Conservation (phyloP, 345 rosid species). For the Salix dunnii region DNA sequence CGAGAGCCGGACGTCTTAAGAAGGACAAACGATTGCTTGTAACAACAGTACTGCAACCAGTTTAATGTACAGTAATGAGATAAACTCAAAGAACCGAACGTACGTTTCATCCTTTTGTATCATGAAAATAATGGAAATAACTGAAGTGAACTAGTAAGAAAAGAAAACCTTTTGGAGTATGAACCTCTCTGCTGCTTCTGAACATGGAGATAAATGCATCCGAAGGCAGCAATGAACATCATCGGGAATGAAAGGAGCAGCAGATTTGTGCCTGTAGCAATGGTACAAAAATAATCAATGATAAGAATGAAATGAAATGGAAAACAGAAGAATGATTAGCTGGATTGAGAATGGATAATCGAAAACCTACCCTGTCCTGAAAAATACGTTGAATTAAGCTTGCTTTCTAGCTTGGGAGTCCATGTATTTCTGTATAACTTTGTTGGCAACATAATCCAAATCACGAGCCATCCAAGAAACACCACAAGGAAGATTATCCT, state of each 20-base stretch:
- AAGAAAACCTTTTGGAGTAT: conserved; percentile 22
- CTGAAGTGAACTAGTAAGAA: neutral
- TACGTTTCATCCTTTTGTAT: too few species aligned
- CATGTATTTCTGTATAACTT: conserved; percentile 34
- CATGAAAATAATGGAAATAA: neutral
- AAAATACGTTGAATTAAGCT: conserved; percentile 51
- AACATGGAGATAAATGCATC: conserved; percentile 58
- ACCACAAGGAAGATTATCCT: conserved; percentile 30
- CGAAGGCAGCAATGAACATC: conserved; percentile 53
- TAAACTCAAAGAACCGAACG: neutral
- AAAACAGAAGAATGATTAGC: neutral
- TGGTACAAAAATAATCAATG: neutral
- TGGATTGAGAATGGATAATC: neutral
- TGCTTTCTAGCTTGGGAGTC: conserved; percentile 36
- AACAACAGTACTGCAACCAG: neutral
- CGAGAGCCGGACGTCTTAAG: conserved; percentile 38
- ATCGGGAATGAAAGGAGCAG: conserved; percentile 58
- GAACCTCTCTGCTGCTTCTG: conserved; percentile 29
- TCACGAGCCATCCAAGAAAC: conserved; percentile 49
- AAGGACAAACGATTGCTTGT: neutral
- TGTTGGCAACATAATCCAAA: conserved; percentile 57
- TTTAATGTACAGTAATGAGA: neutral
- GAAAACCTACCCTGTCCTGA: conserved; percentile 44
- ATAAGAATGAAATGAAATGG: neutral
- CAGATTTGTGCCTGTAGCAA: conserved; percentile 50